These are phyloP conservation scores for Solanum infundibuliforme DNA, from an alignment of 257 asterid species.

Conservation along the genomic window DNA sequence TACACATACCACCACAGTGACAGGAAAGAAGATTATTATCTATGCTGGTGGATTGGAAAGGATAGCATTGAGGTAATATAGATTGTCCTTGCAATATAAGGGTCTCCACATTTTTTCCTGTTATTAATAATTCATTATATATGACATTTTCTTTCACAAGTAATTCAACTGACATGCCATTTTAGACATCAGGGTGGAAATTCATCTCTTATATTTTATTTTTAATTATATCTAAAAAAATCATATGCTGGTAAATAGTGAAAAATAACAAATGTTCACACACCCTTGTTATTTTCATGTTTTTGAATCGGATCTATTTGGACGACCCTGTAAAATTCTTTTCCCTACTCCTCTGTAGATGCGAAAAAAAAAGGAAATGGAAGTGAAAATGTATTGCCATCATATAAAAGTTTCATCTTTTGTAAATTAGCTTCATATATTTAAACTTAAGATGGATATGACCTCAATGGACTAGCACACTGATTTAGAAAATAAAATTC, in stretches of 20 bases:
- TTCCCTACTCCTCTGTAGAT: not conserved
- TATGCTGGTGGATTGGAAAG: constrained; percentile 94
- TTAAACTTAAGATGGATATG: not conserved
- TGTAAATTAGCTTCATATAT: not conserved
- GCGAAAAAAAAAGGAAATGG: not conserved
- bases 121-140: not conserved
- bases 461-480: not conserved
- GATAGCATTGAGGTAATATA: constrained; percentile 79
- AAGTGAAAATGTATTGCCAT: not conserved
- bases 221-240: not conserved
- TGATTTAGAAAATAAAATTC: not conserved
- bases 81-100: not conserved
- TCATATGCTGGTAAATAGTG: not conserved
- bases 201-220: not conserved
- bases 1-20: constrained; percentile 79
- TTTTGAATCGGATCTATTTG: not conserved
- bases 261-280: not conserved
- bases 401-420: not conserved
- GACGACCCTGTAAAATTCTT: not conserved
- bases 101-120: not conserved
- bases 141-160: not conserved
- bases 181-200: not conserved
- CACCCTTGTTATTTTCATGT: not conserved
- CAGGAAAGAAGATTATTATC: constrained; percentile 84
- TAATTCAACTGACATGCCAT: not conserved